A percentile compares a stretch with the other conserved stretches of the same genome.
These are phyloP conservation scores for Jaapia argillacea DNA, from an alignment of 768 basidiomycete species.

Conservation along the genomic window DNA sequence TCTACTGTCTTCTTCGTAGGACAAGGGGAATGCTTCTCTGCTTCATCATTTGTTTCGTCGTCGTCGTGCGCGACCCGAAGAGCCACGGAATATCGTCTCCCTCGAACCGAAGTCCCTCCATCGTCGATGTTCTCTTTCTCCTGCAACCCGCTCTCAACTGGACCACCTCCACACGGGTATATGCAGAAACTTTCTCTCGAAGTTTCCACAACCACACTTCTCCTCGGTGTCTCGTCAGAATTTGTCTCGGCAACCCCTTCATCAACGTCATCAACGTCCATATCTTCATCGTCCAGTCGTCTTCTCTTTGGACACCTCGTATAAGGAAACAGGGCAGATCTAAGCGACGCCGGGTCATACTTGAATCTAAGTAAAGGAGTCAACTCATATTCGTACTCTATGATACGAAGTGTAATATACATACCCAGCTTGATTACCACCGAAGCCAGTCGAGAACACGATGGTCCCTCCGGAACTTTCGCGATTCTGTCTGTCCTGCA, in stretches of 20 bases:
- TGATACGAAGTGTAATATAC: conserved; percentile 1
- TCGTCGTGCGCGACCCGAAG: not conserved
- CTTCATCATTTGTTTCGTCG: not conserved
- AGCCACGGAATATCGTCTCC: not conserved
- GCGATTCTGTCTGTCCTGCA: not conserved
- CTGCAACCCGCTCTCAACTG: not conserved
- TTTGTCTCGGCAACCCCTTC: not conserved
- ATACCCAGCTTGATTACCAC: conserved; percentile 1
- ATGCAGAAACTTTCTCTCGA: not conserved
- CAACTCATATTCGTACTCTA: not conserved
- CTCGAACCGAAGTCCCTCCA: not conserved
- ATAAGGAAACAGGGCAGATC: conserved; percentile 14
- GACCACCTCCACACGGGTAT: not conserved
- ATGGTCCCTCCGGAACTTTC: conserved; percentile 3
- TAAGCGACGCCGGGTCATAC: conserved; percentile 18
- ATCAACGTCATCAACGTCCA: not conserved
- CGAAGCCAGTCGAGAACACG: conserved; percentile 3
- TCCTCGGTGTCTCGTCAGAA: not conserved
- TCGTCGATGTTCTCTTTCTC: not conserved
- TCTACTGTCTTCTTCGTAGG: not conserved
- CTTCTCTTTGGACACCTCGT: not conserved
- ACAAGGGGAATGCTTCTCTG: not conserved
- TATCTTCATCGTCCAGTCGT: not conserved
- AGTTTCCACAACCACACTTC: not conserved
- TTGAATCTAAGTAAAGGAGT: conserved; percentile 14